A percentile compares a stretch with the other conserved stretches of the same genome.
Conservation (phyloP, 2,329 filamentous ascomycete genomes). For the Trichoderma oligosporum region DNA sequence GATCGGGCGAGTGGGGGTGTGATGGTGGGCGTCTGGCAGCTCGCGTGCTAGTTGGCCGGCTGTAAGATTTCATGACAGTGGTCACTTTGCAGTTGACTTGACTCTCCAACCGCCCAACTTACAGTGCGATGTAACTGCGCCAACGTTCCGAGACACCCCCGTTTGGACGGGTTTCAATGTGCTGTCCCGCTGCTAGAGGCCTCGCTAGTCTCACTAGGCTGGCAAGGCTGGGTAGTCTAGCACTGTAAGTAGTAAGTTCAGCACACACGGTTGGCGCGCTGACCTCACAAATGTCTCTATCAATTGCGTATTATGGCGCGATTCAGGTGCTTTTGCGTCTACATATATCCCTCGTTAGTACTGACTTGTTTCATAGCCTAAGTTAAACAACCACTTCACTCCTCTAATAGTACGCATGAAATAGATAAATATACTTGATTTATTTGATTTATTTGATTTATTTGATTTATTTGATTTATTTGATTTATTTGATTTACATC, state of each 20-base stretch:
- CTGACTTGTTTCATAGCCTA: too few species aligned
- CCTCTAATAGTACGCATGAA: too few species aligned
- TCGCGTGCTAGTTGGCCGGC: conserved; percentile 19
- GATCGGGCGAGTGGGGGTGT: conserved; percentile 9
- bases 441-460: conserved; percentile 6
- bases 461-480: conserved; percentile 4
- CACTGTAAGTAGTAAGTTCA: too few species aligned
- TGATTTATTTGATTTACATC: conserved; percentile 6
- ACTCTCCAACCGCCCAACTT: not conserved
- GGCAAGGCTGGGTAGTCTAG: not conserved
- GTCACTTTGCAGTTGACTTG: conserved; percentile 7
- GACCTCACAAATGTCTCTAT: conserved; percentile 1
- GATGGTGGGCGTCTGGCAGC: too few species aligned
- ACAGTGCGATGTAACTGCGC: not conserved
- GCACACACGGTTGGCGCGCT: conserved; percentile 4
- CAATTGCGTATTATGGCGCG: not conserved
- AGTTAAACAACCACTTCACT: too few species aligned
- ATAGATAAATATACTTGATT: conserved; percentile 13
- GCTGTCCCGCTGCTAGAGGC: not conserved
- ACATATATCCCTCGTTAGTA: conserved; percentile 1
- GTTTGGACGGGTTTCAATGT: conserved; percentile 1
- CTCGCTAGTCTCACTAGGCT: not conserved
- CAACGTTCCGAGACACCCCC: conserved; percentile 10
- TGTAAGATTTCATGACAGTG: conserved; percentile 10
- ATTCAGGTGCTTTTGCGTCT: conserved; percentile 7